Conservation (phyloP, 2,329 filamentous ascomycete genomes). For the Botrytis sinoallii region DNA sequence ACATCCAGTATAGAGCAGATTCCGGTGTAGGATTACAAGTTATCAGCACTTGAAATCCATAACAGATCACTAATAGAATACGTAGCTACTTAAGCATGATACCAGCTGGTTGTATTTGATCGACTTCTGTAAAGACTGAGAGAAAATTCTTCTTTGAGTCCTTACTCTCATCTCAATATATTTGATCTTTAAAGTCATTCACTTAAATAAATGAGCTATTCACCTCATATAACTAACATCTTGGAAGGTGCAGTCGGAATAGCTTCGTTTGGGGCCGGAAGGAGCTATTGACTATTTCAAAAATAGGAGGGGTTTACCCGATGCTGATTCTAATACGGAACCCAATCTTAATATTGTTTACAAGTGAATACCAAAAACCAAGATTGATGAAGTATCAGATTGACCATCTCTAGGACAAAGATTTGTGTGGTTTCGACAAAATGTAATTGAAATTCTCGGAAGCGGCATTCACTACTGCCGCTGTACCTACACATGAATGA, state of each 20-base stretch:
- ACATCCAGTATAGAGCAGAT: not conserved
- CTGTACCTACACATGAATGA: not conserved
- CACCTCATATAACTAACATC: not conserved
- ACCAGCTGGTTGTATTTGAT: not conserved
- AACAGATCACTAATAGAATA: not conserved
- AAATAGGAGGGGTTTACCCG: not conserved
- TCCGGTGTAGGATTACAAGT: not conserved
- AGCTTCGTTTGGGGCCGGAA: not conserved
- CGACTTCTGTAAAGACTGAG: not conserved
- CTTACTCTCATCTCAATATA: not conserved
- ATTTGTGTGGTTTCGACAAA: too few species aligned
- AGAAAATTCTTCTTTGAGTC: not conserved
- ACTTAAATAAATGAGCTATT: not conserved
- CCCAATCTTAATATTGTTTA: rapidly evolving
- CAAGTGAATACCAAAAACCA: not conserved
- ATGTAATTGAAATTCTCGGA: not conserved
- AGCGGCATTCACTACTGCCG: not conserved
- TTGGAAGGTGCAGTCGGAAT: not conserved
- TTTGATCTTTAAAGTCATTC: too few species aligned
- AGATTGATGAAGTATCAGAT: not conserved
- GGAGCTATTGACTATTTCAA: not conserved
- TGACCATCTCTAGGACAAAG: not conserved
- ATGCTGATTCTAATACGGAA: not conserved
- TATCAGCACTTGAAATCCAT: not conserved
- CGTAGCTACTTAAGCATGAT: not conserved